Evolutionary conservation across 495 filamentous ascomycete species (phyloP).

Genomic region (Rostrohypoxylon terebratum): DNA sequence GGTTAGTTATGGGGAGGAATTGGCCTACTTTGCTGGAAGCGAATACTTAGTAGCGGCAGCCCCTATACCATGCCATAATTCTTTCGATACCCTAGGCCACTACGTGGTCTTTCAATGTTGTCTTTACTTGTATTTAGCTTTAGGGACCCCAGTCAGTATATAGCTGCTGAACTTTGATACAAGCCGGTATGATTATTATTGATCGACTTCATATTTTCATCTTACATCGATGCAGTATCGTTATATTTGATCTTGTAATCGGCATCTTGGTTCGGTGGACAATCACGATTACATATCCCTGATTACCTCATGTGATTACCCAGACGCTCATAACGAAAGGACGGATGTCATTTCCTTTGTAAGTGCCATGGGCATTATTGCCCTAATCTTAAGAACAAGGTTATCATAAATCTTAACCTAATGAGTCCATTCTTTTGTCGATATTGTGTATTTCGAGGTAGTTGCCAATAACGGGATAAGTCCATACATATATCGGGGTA

Average conservation of each 20-base stretch:
- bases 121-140: slow-evolving; percentile 35
- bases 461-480: not conserved
- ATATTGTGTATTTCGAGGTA: too few species aligned
- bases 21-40: not conserved
- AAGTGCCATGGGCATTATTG: too few species aligned
- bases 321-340: too few species aligned
- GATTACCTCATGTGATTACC: too few species aligned
- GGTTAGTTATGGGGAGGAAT: not conserved
- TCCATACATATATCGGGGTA: not conserved
- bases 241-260: too few species aligned
- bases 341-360: too few species aligned
- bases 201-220: not conserved
- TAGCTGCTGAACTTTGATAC: slow-evolving; percentile 4
- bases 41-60: not conserved
- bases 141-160: slow-evolving; percentile 21
- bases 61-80: slow-evolving; percentile 26
- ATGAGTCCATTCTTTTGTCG: too few species aligned
- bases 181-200: slow-evolving; percentile 1
- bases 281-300: too few species aligned
- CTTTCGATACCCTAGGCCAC: slow-evolving; percentile 44
- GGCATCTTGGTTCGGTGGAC: too few species aligned
- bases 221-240: too few species aligned
- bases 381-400: too few species aligned
- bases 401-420: too few species aligned
- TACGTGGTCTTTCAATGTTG: slow-evolving; percentile 10